Percentiles rank a stretch among this genome's conserved stretches.
These are phyloP conservation scores for Chamaecyparis obtusa DNA, from an alignment of 75 land plant genomes.

Conservation along the genomic window DNA sequence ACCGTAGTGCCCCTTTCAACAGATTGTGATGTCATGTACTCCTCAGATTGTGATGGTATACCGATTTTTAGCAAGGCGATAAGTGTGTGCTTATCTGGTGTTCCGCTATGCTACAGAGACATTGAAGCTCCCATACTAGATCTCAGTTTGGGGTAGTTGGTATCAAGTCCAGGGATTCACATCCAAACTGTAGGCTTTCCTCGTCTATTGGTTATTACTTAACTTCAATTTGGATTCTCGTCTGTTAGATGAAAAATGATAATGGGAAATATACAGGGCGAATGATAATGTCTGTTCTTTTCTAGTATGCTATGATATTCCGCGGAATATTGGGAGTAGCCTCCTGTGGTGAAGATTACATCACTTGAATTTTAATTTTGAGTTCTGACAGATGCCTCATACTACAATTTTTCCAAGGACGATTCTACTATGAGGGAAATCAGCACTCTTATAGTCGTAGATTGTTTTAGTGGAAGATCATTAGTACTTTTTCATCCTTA, in stretches of 20 bases:
- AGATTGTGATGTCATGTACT: not conserved
- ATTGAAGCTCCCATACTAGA: not conserved
- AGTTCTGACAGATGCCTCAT: not conserved
- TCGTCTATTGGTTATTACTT: not conserved
- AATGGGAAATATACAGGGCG: not conserved
- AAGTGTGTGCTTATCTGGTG: not conserved
- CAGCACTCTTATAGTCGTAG: not conserved
- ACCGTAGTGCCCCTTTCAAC: not conserved
- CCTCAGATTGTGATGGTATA: not conserved
- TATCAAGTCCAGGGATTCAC: not conserved
- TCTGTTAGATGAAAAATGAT: not conserved
- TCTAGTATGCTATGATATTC: not conserved
- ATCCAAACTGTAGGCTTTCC: conserved; percentile 3
- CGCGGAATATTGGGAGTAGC: not conserved
- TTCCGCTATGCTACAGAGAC: not conserved
- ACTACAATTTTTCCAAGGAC: not conserved
- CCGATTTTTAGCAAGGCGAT: not conserved
- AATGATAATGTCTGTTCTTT: not conserved
- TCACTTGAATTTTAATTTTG: not conserved
- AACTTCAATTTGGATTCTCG: not conserved
- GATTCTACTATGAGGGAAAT: not conserved
- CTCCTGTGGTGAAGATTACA: not conserved
- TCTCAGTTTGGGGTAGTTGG: not conserved
- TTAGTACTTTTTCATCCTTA: not conserved
- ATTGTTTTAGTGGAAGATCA: not conserved